Evolutionary conservation across 2,329 filamentous ascomycete species (phyloP).

Genomic region (Pleoardoris graminearum): DNA sequence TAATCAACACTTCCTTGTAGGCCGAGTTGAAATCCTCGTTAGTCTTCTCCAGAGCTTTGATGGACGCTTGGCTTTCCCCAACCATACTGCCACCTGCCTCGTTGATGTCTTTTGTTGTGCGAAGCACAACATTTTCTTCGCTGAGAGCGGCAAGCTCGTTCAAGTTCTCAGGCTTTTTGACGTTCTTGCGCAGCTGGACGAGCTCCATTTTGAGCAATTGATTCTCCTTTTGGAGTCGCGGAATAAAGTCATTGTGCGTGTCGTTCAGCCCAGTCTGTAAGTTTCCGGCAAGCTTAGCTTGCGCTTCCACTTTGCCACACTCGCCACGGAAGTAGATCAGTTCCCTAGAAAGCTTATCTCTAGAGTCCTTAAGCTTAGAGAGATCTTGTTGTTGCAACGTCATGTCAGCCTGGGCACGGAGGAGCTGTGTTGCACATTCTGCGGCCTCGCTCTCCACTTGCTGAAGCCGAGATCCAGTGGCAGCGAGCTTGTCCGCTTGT

Average conservation of each 20-base stretch:
- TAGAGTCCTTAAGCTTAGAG: neutral
- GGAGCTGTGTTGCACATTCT: neutral
- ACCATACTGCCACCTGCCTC: neutral
- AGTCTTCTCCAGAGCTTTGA: neutral
- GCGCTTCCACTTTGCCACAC: neutral
- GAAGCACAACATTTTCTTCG: neutral
- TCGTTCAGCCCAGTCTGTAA: neutral
- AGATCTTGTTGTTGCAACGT: neutral
- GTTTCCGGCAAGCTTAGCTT: neutral
- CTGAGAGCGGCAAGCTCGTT: neutral
- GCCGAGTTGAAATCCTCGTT: neutral
- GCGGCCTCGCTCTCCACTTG: neutral
- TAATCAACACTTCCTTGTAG: neutral
- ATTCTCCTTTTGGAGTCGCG: neutral
- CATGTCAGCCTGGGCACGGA: neutral
- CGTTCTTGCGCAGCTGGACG: neutral
- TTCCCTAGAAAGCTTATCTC: neutral
- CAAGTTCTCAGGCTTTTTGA: neutral
- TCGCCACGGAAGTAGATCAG: neutral
- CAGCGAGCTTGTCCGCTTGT: neutral
- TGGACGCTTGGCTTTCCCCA: neutral
- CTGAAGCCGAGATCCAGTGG: neutral
- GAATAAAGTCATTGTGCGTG: neutral
- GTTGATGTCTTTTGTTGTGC: neutral
- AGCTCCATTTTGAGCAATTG: neutral